Evolutionary conservation across 257 asterid species (phyloP).

Genomic region (Pogostemon cablin): DNA sequence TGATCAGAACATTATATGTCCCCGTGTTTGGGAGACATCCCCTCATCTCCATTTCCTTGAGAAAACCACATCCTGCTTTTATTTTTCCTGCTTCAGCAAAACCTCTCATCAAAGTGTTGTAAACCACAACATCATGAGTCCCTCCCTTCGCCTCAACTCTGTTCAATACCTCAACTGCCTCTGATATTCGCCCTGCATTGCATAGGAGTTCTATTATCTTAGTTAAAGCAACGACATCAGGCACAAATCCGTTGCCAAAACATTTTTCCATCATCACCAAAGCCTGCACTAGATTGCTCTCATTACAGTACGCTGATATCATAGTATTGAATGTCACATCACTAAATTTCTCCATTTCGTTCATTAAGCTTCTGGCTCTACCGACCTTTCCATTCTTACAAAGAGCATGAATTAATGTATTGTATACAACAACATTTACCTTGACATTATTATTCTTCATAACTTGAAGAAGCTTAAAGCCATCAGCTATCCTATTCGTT

Average conservation of each 20-base stretch:
- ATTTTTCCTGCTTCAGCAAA: slow-evolving; percentile 68
- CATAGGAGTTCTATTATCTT: slow-evolving; percentile 64
- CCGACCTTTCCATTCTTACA: slow-evolving; percentile 87
- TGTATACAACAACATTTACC: slow-evolving; percentile 68
- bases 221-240: slow-evolving; percentile 68
- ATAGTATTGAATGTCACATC: slow-evolving; percentile 73
- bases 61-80: slow-evolving; percentile 48
- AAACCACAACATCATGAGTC: slow-evolving; percentile 62
- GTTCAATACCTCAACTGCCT: slow-evolving; percentile 78
- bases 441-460: slow-evolving; percentile 59
- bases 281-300: slow-evolving; percentile 66
- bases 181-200: slow-evolving; percentile 52
- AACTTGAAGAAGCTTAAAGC: slow-evolving; percentile 76
- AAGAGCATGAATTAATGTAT: slow-evolving; percentile 73
- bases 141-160: slow-evolving; percentile 78
- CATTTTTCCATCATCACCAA: slow-evolving; percentile 82
- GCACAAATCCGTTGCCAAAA: slow-evolving; percentile 62
- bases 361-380: slow-evolving; percentile 83
- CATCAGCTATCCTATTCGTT: slow-evolving; percentile 87
- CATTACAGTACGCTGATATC: slow-evolving; percentile 80
- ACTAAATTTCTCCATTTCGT: slow-evolving; percentile 62
- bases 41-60: slow-evolving; percentile 83
- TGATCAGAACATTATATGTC: slow-evolving; percentile 71
- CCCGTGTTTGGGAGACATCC: slow-evolving; percentile 77
- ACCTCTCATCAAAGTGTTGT: slow-evolving; percentile 75